Evolutionary conservation across 192 early-diverging fungal genomes (phyloP).

Genomic region (Rhizoclosmatium globosum): DNA sequence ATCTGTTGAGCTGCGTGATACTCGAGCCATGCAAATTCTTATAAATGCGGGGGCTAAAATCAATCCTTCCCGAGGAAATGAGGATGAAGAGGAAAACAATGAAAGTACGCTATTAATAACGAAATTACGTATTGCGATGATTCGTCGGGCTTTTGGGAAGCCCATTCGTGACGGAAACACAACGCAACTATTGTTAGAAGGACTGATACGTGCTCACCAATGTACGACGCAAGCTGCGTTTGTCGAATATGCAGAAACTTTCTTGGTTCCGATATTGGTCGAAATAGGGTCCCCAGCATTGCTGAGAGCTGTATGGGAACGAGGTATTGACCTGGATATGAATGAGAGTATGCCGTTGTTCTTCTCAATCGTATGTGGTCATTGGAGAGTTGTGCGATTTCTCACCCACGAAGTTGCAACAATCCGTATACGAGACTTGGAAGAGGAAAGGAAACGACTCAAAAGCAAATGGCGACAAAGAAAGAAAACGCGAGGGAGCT

Average conservation of each 20-base stretch:
- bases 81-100: neutral
- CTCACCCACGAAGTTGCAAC: conserved; percentile 28
- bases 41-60: conserved; percentile 23
- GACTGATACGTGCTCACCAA: conserved; percentile 14
- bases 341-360: conserved; percentile 19
- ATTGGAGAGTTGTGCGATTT: conserved; percentile 31
- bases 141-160: conserved; percentile 28
- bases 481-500: conserved; percentile 13
- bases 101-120: neutral
- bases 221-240: conserved; percentile 15
- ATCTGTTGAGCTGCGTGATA: conserved; percentile 5
- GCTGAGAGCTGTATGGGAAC: conserved; percentile 28
- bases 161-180: conserved; percentile 21
- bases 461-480: conserved; percentile 8
- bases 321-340: conserved; percentile 25
- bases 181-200: conserved; percentile 20
- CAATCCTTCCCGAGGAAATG: neutral
- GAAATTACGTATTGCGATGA: conserved; percentile 12
- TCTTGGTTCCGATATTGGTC: conserved; percentile 23
- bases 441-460: conserved; percentile 18
- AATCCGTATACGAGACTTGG: conserved; percentile 24
- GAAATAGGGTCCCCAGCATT: conserved; percentile 25
- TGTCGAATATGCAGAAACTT: conserved; percentile 19
- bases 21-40: conserved; percentile 21
- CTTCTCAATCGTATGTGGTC: conserved; percentile 11